Percentiles rank a stretch among this genome's conserved stretches.
Conservation (phyloP, 176 grass and related monocot species). For the Triticum timopheevii region DNA sequence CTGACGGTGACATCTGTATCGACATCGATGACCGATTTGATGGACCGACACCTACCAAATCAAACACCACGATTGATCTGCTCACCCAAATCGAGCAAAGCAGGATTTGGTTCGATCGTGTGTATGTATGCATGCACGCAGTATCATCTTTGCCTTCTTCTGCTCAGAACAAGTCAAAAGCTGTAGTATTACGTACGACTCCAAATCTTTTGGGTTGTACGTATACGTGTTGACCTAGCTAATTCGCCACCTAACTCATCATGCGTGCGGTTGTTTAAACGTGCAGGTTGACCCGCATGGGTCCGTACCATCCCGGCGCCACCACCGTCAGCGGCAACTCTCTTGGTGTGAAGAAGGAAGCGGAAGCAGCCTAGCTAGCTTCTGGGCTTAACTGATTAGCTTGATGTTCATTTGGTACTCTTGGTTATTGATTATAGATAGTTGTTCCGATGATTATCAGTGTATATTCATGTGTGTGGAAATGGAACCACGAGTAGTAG, state of each 20-base stretch:
- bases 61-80: background rate
- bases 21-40: background rate
- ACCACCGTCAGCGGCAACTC: background rate
- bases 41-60: conserved; percentile 8
- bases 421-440: background rate
- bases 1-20: background rate
- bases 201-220: background rate
- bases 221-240: background rate
- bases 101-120: conserved; percentile 1
- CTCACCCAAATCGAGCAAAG: background rate
- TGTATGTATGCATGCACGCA: background rate
- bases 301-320: conserved; percentile 37
- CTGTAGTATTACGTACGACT: background rate
- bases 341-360: conserved; percentile 32
- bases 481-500: background rate
- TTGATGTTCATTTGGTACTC: conserved; percentile 11
- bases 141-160: background rate
- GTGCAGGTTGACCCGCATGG: conserved; percentile 51
- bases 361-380: background rate
- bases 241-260: background rate
- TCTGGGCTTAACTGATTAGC: background rate
- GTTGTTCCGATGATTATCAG: background rate
- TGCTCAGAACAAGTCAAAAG: background rate
- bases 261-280: background rate
- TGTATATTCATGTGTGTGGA: background rate